Percentiles rank a stretch among this genome's conserved stretches.
These are phyloP conservation scores for Erysimum cheiranthoides DNA, from an alignment of 345 rosid genomes.

Conservation along the genomic window DNA sequence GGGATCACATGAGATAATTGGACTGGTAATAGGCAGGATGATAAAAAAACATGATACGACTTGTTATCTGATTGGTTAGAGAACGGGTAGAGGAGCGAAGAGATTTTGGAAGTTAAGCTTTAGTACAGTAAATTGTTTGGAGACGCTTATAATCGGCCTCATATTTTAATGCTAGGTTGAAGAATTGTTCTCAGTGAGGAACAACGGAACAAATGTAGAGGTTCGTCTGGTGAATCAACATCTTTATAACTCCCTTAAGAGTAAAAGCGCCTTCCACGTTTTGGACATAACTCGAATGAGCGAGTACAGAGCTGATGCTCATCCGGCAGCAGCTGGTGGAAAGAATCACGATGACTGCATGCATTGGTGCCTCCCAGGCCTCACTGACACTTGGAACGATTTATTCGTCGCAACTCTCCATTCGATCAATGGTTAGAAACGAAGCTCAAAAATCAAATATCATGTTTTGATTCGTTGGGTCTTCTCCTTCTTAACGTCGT, in stretches of 20 bases:
- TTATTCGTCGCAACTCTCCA: constrained; percentile 50
- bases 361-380: constrained; percentile 99
- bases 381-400: constrained; percentile 89
- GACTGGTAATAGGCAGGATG: not conserved
- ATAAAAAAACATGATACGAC: not conserved
- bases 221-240: constrained; percentile 71
- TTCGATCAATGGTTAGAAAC: constrained; percentile 13
- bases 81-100: not conserved
- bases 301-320: constrained; percentile 94
- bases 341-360: constrained; percentile 92
- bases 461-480: constrained; percentile 16
- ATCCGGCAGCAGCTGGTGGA: constrained; percentile 81
- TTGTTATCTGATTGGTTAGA: not conserved
- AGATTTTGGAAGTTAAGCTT: not conserved
- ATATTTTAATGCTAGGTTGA: constrained; percentile 57
- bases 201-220: constrained; percentile 81
- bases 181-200: constrained; percentile 66
- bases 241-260: constrained; percentile 53
- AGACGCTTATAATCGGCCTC: not conserved
- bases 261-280: constrained; percentile 63
- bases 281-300: constrained; percentile 82
- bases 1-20: constrained; percentile 7
- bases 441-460: not conserved
- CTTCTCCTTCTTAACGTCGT: not conserved
- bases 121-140: not conserved